Percentiles rank a stretch among this genome's conserved stretches.
Conservation (phyloP, 192 early-diverging fungal genomes). For the Pilaira anomala region DNA sequence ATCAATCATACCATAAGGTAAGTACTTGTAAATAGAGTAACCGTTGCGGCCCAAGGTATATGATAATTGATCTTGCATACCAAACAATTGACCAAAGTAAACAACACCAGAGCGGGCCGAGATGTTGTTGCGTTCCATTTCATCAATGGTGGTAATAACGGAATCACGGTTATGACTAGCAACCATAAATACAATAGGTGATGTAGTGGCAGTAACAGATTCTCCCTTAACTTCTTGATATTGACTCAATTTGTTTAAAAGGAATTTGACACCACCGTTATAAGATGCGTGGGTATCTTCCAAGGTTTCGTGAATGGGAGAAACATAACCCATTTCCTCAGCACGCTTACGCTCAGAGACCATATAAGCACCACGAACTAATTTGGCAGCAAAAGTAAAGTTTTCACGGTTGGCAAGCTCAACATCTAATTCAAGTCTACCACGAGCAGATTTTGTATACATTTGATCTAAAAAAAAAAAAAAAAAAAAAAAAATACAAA, state of each 20-base stretch:
- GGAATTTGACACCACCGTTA: conserved; percentile 70
- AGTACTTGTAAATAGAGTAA: conserved; percentile 87
- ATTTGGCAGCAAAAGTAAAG: conserved; percentile 80
- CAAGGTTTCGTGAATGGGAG: conserved; percentile 80
- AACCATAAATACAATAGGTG: conserved; percentile 73
- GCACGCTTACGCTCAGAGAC: conserved; percentile 63
- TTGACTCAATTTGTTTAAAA: conserved; percentile 60
- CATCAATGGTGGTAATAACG: conserved; percentile 56
- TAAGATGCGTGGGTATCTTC: conserved; percentile 81
- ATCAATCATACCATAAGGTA: conserved; percentile 89
- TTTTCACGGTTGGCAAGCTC: conserved; percentile 65
- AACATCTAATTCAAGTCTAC: conserved; percentile 64
- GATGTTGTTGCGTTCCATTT: conserved; percentile 60
- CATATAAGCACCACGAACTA: conserved; percentile 58
- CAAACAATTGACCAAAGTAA: conserved; percentile 90
- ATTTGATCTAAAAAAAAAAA: conserved; percentile 63
- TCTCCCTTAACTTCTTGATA: conserved; percentile 32
- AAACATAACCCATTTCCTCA: conserved; percentile 56
- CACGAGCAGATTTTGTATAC: conserved; percentile 73
- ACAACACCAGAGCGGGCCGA: conserved; percentile 58
- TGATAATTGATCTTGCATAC: conserved; percentile 91
- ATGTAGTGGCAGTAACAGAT: conserved; percentile 18
- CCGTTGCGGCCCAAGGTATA: conserved; percentile 75
- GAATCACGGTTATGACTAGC: conserved; percentile 91
- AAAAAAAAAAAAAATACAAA: not conserved